Evolutionary conservation across 2,329 filamentous ascomycete species (phyloP), one percentile per base, ranked within the genome.

Genomic region (Penicillium hordei): DNA sequence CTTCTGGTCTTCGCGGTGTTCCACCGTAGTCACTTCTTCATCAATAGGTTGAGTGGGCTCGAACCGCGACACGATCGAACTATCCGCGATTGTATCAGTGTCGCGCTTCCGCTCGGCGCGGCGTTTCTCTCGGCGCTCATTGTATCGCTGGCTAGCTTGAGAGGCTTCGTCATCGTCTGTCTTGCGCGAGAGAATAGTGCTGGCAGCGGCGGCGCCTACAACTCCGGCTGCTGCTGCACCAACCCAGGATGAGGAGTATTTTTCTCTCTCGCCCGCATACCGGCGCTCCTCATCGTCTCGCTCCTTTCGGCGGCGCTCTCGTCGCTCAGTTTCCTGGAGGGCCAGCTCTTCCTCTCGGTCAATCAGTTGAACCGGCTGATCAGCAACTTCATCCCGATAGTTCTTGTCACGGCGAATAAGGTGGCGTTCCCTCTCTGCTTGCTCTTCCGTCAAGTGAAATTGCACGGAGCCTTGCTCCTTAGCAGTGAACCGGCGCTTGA

Each of bases 381-480:
- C 61, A 12, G 45, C 60, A 23, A 67, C 46, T 4, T 59, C 53
- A 15, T 65, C 68, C 12, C 62, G 65, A 59, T 59, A 66, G 52
- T 59, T 50, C 39, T 52, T 68, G 45, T 68, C 66, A 36, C 60
- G 66, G n/a, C 61, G 65, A 34, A 67, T 68, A 17, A 68, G 66
- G 33, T 69, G 69, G 50, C 72, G 70, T 53, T 83, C 82, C 52
- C 79, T 81, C 31, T 79, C 76, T 36, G 73, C 75, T 69, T 86
- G 82, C 66, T 85, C 82, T 46, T 84, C 75, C 0, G 83, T 85
- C 49, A 86, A 67, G 38, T 82, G 79, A 61, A 86, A 86, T 53
- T 82, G 80, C 8, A 87, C 85, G 58, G 78, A 80, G 9, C 76
- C 76, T 55, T 72, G 68, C 21, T 77, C 75, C 64, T 70, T 75